Percentiles rank a stretch among this genome's conserved stretches.
These are phyloP conservation scores for Phyllosticta citrichinensis DNA, from an alignment of 2,329 filamentous ascomycete genomes.

Conservation along the genomic window DNA sequence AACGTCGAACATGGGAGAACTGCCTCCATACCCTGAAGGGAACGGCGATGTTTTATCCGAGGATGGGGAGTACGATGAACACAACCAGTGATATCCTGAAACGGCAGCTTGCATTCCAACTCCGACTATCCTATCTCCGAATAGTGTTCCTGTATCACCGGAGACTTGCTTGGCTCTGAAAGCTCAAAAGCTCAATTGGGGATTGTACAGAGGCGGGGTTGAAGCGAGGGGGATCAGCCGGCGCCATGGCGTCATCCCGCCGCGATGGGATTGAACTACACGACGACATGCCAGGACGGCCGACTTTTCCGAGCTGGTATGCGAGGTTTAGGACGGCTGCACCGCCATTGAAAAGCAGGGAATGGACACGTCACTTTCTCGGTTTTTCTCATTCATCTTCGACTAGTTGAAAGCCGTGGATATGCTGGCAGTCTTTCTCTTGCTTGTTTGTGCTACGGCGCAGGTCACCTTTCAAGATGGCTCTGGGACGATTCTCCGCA, in stretches of 20 bases:
- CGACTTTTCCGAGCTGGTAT: background rate
- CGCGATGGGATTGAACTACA: background rate
- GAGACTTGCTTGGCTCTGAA: background rate
- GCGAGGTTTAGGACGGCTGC: background rate
- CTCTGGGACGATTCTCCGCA: constrained; percentile 24
- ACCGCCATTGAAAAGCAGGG: background rate
- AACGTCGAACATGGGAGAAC: background rate
- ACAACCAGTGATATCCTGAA: background rate
- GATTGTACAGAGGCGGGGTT: background rate
- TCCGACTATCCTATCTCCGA: background rate
- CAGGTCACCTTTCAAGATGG: constrained; percentile 6
- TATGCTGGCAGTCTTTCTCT: background rate
- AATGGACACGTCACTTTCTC: background rate
- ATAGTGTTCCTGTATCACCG: background rate
- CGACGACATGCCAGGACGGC: background rate
- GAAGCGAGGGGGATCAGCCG: constrained; percentile 8
- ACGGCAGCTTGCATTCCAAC: background rate
- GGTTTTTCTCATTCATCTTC: background rate
- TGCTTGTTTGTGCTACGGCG: background rate
- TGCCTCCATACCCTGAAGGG: background rate
- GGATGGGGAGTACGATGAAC: background rate
- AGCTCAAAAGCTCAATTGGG: background rate
- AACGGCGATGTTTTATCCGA: background rate
- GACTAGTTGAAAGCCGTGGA: background rate
- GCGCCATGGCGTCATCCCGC: constrained; percentile 7